A percentile compares a stretch with the other conserved stretches of the same genome.
Evolutionary conservation across 2,329 filamentous ascomycete species (phyloP).

Genomic region (Alternaria hordeiaustralica): DNA sequence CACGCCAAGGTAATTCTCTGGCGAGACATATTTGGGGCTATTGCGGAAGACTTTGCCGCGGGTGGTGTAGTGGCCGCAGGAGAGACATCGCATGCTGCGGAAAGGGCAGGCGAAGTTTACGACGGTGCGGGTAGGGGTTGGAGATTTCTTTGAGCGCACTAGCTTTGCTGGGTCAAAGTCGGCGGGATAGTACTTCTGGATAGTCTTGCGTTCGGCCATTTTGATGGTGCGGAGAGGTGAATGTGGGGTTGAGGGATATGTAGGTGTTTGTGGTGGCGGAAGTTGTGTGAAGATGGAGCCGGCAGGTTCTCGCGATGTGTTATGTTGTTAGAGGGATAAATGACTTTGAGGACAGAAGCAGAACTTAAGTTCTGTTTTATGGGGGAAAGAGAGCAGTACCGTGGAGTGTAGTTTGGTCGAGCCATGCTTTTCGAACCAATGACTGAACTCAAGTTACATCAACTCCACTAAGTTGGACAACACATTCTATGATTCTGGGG

Average conservation of each 20-base stretch:
- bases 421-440: background rate
- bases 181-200: background rate
- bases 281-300: background rate
- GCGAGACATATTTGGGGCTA: background rate
- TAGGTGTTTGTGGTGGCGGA: background rate
- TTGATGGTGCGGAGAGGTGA: too few relatives aligned
- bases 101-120: background rate
- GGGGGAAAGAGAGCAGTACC: background rate
- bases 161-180: background rate
- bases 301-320: background rate
- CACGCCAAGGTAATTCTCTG: fast-evolving
- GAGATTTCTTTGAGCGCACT: background rate
- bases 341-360: too few relatives aligned
- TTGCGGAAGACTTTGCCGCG: background rate
- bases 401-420: background rate
- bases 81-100: background rate
- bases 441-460: background rate
- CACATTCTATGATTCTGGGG: background rate
- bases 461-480: background rate
- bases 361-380: background rate
- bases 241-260: background rate
- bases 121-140: background rate
- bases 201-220: background rate
- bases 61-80: background rate
- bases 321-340: too few relatives aligned